Evolutionary conservation across 1,284 basidiomycete species (phyloP).

Genomic region (Ustilago hordei): DNA sequence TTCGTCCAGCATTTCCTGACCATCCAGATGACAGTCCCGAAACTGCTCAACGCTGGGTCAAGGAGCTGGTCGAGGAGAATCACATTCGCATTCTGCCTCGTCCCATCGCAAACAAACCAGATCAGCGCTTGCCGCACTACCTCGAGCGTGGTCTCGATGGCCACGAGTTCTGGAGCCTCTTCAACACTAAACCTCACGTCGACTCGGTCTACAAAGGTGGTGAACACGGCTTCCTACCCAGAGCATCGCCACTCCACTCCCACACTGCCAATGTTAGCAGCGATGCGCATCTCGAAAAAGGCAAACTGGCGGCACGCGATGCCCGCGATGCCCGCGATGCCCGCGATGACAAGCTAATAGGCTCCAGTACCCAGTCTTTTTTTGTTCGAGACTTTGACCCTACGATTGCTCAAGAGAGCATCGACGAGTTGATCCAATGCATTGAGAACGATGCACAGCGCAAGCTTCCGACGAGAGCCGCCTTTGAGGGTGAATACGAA

Average conservation of each 20-base stretch:
- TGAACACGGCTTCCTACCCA: conserved; percentile 20
- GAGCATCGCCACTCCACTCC: not conserved
- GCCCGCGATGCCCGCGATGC: conserved; percentile 1
- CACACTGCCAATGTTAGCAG: not conserved
- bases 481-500: conserved; percentile 46
- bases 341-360: conserved; percentile 19
- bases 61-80: conserved; percentile 41
- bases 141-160: conserved; percentile 52
- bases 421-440: conserved; percentile 34
- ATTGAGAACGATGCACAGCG: conserved; percentile 33
- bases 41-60: conserved; percentile 37
- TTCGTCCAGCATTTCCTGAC: conserved; percentile 39
- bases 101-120: conserved; percentile 35
- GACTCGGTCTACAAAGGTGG: conserved; percentile 29
- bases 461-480: conserved; percentile 25
- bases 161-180: conserved; percentile 51
- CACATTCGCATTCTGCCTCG: conserved; percentile 35
- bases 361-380: conserved; percentile 43
- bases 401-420: conserved; percentile 22
- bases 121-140: conserved; percentile 36
- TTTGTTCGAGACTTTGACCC: conserved; percentile 33
- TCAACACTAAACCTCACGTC: conserved; percentile 29
- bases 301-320: not conserved
- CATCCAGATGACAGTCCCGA: conserved; percentile 39
- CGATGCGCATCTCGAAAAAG: conserved; percentile 2